Percentiles rank a stretch among this genome's conserved stretches.
These are phyloP conservation scores for Dianthus caryophyllus DNA, from an alignment of 148 eudicot genomes.

Conservation along the genomic window DNA sequence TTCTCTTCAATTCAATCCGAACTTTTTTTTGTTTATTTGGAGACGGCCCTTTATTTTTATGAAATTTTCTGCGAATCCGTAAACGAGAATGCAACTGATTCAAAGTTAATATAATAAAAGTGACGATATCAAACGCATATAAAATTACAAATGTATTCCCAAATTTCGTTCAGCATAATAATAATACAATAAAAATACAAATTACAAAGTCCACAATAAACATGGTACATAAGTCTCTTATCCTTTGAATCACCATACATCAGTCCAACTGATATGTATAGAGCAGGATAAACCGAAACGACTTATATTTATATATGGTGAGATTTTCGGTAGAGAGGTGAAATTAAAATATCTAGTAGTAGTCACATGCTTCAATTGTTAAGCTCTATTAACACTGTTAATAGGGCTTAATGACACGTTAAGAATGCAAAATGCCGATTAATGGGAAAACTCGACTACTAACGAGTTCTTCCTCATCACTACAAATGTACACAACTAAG, in stretches of 20 bases:
- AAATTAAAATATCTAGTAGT: conserved; percentile 4
- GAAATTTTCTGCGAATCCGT: too few relatives aligned
- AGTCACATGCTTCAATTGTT: not conserved
- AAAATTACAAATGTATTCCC: not conserved
- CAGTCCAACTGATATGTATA: conserved; percentile 15
- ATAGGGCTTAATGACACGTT: conserved; percentile 18
- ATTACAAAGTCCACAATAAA: conserved; percentile 12
- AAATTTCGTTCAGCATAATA: not conserved
- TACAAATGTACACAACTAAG: conserved; percentile 22
- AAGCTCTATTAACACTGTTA: conserved; percentile 16
- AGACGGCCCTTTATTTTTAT: too few relatives aligned
- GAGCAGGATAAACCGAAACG: not conserved
- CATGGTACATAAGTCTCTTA: conserved; percentile 16
- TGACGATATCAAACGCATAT: not conserved
- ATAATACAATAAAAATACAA: conserved; percentile 11
- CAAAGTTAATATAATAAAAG: not conserved
- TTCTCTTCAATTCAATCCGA: too few relatives aligned
- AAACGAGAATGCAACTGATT: not conserved
- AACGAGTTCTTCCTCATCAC: conserved; percentile 18
- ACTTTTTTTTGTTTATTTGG: too few relatives aligned
- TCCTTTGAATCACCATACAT: conserved; percentile 12
- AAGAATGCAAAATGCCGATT: conserved; percentile 15
- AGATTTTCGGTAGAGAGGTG: conserved; percentile 1
- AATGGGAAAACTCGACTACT: conserved; percentile 11
- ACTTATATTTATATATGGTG: conserved; percentile 5